A percentile compares a stretch with the other conserved stretches of the same genome.
phyloP scores from a whole-genome alignment of 2,329 filamentous ascomycete species.

The Beauveria varroae region DNA sequence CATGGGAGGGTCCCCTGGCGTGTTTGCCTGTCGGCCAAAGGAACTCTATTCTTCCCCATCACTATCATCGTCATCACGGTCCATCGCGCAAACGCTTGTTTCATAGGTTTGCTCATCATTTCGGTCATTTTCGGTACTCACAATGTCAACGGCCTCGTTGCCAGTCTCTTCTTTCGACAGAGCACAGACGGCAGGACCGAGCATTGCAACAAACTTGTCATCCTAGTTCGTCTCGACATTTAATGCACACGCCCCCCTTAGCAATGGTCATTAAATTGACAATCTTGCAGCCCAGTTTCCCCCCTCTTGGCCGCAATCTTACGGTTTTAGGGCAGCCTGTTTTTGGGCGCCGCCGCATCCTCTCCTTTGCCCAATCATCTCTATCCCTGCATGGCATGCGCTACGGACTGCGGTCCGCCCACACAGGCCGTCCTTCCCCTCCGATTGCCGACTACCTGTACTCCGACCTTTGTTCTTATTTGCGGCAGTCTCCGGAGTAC shows the following conservation, averaged over 20 bases:
- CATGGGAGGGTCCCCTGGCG: neutral
- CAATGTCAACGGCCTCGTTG: neutral
- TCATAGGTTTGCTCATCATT: neutral
- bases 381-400: neutral
- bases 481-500: neutral
- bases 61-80: neutral
- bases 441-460: slow-evolving; percentile 2
- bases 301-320: slow-evolving; percentile 3
- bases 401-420: neutral
- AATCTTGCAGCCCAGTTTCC: neutral
- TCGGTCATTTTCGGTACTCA: neutral
- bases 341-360: neutral
- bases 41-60: neutral
- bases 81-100: neutral
- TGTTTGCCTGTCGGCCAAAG: neutral
- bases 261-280: neutral
- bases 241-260: neutral
- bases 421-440: neutral
- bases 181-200: neutral
- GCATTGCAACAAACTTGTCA: neutral
- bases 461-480: neutral
- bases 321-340: neutral
- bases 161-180: neutral
- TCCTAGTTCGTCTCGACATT: neutral
- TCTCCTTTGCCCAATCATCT: neutral